Percentiles rank a stretch among this genome's conserved stretches.
These are phyloP conservation scores for Primulina eburnea DNA, from an alignment of 257 asterid species.

Conservation along the genomic window DNA sequence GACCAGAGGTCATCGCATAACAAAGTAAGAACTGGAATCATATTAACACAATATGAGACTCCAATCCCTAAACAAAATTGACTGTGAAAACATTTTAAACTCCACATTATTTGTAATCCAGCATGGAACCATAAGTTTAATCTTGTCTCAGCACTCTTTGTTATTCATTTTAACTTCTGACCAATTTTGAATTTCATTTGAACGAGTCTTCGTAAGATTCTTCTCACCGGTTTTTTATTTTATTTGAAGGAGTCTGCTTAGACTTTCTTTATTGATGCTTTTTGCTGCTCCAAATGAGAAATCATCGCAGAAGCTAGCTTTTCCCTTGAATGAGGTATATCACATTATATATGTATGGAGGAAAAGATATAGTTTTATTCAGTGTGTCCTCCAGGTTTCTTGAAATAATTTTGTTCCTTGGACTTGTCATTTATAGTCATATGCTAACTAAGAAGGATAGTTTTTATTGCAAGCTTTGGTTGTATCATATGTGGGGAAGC, in stretches of 20 bases:
- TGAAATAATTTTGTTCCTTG: slow-evolving; percentile 5
- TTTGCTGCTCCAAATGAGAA: slow-evolving; percentile 40
- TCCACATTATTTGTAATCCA: too few species aligned
- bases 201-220: slow-evolving; percentile 71
- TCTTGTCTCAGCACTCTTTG: background rate
- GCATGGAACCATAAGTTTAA: too few species aligned
- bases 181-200: slow-evolving; percentile 33
- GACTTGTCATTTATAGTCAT: slow-evolving; percentile 10
- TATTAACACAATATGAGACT: too few species aligned
- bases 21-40: too few species aligned
- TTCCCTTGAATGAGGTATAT: slow-evolving; percentile 56
- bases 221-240: slow-evolving; percentile 43
- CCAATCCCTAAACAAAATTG: too few species aligned
- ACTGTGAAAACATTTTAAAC: too few species aligned
- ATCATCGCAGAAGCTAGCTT: slow-evolving; percentile 37
- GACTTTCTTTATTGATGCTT: slow-evolving; percentile 54
- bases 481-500: background rate
- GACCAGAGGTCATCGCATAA: too few species aligned
- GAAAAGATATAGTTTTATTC: background rate
- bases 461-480: background rate
- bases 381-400: background rate
- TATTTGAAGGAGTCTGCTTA: slow-evolving; percentile 66
- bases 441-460: slow-evolving; percentile 5
- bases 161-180: slow-evolving; percentile 24
- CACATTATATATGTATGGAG: slow-evolving; percentile 9